Conservation (phyloP, 768 basidiomycete species). For the Sporobolomyces roseus region DNA sequence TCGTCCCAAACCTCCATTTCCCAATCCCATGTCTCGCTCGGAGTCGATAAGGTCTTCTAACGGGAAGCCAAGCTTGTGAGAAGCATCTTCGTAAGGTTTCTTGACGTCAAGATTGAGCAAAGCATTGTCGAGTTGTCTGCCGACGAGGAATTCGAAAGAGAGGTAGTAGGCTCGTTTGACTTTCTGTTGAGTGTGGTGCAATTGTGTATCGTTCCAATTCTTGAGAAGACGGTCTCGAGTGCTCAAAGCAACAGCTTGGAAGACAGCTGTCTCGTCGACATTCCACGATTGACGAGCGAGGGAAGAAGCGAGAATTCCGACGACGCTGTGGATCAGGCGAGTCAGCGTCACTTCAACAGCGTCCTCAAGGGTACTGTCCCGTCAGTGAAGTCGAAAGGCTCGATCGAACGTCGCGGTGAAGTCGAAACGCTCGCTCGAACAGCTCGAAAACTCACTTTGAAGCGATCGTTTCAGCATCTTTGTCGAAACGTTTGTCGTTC, state of each 20-base stretch:
- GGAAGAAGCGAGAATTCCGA: constrained; percentile 55
- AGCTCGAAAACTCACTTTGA: too few relatives aligned
- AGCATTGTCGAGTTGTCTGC: constrained; percentile 56
- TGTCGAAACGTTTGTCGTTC: constrained; percentile 13
- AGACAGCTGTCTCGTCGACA: constrained; percentile 76
- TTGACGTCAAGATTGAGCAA: constrained; percentile 86
- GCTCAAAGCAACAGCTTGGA: constrained; percentile 84
- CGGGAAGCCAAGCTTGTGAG: constrained; percentile 73
- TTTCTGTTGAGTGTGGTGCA: constrained; percentile 48
- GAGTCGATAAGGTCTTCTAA: constrained; percentile 57
- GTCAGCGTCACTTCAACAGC: too few relatives aligned
- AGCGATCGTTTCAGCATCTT: constrained; percentile 14
- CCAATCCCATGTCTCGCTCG: constrained; percentile 85
- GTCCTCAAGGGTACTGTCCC: too few relatives aligned
- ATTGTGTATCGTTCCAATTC: constrained; percentile 34
- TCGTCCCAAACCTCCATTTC: constrained; percentile 67
- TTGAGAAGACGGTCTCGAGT: constrained; percentile 71
- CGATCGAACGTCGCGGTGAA: too few relatives aligned
- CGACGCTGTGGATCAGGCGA: too few relatives aligned
- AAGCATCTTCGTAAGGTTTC: constrained; percentile 63
- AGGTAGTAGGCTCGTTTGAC: constrained; percentile 70
- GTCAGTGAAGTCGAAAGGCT: too few relatives aligned
- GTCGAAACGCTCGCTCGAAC: too few relatives aligned
- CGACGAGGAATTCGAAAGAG: constrained; percentile 70
- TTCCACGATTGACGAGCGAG: constrained; percentile 88